These are phyloP conservation scores for Westerdykella aurantiaca DNA, from an alignment of 2,329 filamentous ascomycete genomes.

Conservation along the genomic window DNA sequence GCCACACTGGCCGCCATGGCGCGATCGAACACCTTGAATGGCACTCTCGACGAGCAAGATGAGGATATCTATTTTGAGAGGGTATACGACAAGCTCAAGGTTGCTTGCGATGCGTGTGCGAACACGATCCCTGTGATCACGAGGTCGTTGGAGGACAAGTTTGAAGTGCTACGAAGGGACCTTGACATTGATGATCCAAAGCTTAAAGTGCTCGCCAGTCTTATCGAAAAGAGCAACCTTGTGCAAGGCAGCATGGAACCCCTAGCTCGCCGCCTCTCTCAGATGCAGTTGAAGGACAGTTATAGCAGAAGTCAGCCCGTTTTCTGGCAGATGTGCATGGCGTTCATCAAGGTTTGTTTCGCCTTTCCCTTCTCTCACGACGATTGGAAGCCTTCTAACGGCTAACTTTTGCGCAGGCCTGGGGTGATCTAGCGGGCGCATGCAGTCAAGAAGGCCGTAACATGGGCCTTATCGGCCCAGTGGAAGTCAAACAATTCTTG, in stretches of 20 bases:
- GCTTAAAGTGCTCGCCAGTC: conserved; percentile 43
- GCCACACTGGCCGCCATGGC: conserved; percentile 49
- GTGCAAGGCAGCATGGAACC: conserved; percentile 68
- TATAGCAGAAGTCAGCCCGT: conserved; percentile 60
- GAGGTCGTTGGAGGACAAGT: conserved; percentile 22
- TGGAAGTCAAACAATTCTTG: conserved; percentile 66
- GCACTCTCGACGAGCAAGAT: conserved; percentile 59
- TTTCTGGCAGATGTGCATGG: conserved; percentile 67
- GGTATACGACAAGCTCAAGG: conserved; percentile 71
- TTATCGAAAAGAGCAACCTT: conserved; percentile 65
- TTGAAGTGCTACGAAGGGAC: conserved; percentile 25
- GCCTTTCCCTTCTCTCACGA: conserved; percentile 9
- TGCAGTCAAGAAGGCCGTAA: conserved; percentile 32
- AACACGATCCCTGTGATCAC: conserved; percentile 57
- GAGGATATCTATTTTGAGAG: conserved; percentile 78
- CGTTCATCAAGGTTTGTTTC: conserved; percentile 54
- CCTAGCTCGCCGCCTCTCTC: conserved; percentile 65
- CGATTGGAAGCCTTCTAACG: neutral
- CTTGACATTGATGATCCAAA: conserved; percentile 31
- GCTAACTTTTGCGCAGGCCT: conserved; percentile 49
- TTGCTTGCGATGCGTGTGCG: conserved; percentile 67
- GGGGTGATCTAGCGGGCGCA: conserved; percentile 56
- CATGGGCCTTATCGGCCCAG: conserved; percentile 47
- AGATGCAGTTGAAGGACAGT: conserved; percentile 80
- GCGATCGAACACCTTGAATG: conserved; percentile 47